phyloP scores from a whole-genome alignment of 2,329 filamentous ascomycete genomes.

The Phialocephala sp. region DNA sequence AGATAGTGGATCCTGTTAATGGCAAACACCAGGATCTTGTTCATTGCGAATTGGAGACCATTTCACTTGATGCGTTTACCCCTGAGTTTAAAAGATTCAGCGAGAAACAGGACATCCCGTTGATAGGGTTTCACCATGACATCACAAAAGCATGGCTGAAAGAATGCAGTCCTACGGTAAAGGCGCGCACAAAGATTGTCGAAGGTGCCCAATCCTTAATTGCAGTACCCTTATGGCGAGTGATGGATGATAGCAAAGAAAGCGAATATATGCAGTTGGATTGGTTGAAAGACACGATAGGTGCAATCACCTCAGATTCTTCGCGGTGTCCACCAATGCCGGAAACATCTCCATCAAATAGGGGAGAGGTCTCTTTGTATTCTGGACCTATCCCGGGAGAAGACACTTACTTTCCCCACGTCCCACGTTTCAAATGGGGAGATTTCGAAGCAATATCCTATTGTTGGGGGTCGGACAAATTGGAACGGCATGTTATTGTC shows the following conservation, averaged over 20 bases:
- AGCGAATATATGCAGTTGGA: no score
- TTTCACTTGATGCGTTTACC: conserved; percentile 20
- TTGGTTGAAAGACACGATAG: no score
- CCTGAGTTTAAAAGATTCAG: conserved; percentile 4
- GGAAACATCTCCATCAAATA: no score
- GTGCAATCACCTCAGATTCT: no score
- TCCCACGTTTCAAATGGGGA: conserved; percentile 16
- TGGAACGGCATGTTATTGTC: conserved; percentile 9
- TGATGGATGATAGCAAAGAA: no score
- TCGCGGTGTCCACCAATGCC: no score
- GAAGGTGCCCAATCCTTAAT: no score
- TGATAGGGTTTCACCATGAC: background rate
- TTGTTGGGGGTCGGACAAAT: conserved; percentile 16
- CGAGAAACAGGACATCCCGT: background rate
- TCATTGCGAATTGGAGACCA: conserved; percentile 22
- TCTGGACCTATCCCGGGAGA: no score
- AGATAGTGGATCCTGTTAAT: conserved; percentile 5
- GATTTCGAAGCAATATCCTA: conserved; percentile 22
- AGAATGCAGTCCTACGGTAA: no score
- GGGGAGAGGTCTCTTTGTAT: no score
- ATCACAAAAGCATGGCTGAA: background rate
- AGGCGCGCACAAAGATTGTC: no score
- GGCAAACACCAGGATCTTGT: background rate
- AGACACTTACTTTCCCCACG: background rate
- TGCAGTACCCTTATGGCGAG: background rate